A percentile compares a stretch with the other conserved stretches of the same genome.
phyloP scores from a whole-genome alignment of 805 yeast genomes.

The Sungouiella thailandica region DNA sequence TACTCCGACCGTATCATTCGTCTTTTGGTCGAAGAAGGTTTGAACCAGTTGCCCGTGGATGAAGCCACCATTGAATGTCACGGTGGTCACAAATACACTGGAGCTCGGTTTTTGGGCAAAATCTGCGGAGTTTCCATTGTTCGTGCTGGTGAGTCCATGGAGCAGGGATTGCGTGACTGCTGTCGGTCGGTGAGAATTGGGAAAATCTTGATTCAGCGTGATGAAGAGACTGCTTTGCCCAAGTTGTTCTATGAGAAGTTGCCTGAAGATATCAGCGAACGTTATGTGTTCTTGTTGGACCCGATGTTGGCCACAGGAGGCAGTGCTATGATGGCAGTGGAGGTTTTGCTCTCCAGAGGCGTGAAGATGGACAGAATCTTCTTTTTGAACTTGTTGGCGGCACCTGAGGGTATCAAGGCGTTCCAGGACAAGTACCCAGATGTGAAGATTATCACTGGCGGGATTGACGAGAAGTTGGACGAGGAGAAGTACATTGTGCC shows the following conservation, averaged over 20 bases:
- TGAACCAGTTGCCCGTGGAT: slow-evolving; percentile 89
- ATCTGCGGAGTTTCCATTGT: slow-evolving; percentile 98
- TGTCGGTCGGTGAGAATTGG: slow-evolving; percentile 96
- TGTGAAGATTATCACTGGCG: slow-evolving; percentile 89
- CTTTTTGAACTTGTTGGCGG: slow-evolving; percentile 85
- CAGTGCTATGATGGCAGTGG: slow-evolving; percentile 95
- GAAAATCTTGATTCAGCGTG: slow-evolving; percentile 93
- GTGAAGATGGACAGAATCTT: slow-evolving; percentile 83
- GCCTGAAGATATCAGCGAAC: slow-evolving; percentile 84
- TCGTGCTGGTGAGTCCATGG: slow-evolving; percentile 99
- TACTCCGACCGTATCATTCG: slow-evolving; percentile 94
- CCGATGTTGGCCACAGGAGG: slow-evolving; percentile 99
- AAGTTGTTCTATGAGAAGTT: slow-evolving; percentile 88
- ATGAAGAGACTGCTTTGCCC: slow-evolving; percentile 94
- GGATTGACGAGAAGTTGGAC: slow-evolving; percentile 81
- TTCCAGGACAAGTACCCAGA: slow-evolving; percentile 78
- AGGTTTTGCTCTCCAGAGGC: slow-evolving; percentile 81
- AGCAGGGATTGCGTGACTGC: slow-evolving; percentile 95
- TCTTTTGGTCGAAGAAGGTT: slow-evolving; percentile 89
- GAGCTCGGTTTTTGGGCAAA: slow-evolving; percentile 81
- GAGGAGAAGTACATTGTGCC: slow-evolving; percentile 84
- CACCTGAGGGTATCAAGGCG: slow-evolving; percentile 87
- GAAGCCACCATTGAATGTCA: slow-evolving; percentile 67
- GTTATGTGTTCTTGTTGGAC: slow-evolving; percentile 88
- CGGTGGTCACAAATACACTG: slow-evolving; percentile 64